Conservation (phyloP, 345 rosid genomes). For the Gossypioides kirkii region DNA sequence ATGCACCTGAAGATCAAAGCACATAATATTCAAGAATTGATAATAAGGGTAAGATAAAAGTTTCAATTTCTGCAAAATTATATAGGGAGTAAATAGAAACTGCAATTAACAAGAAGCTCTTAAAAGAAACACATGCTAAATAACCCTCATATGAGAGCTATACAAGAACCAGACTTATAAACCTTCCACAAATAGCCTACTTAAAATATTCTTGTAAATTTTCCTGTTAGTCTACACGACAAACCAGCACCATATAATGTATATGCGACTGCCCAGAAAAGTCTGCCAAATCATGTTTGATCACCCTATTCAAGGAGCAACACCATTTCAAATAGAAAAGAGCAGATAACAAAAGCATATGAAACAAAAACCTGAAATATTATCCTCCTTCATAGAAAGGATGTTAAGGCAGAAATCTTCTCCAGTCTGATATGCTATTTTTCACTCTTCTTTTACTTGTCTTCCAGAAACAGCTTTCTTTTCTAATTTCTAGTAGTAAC, state of each 20-base stretch:
- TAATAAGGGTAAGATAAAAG: not conserved
- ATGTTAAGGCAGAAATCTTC: not conserved
- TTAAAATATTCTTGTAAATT: conserved; percentile 5
- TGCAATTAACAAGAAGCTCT: not conserved
- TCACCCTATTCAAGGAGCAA: not conserved
- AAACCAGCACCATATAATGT: not conserved
- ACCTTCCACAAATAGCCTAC: not conserved
- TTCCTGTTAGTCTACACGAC: not conserved
- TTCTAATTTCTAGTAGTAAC: not conserved
- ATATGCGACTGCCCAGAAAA: not conserved
- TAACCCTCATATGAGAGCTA: not conserved
- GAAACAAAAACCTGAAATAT: not conserved
- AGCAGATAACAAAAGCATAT: not conserved
- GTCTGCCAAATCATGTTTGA: not conserved
- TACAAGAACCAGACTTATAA: not conserved
- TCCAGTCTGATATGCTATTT: not conserved
- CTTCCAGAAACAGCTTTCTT: not conserved
- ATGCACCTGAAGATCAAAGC: conserved; percentile 57
- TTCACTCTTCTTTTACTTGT: not conserved
- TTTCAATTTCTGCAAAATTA: not conserved
- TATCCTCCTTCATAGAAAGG: not conserved
- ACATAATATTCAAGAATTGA: not conserved
- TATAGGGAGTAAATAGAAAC: not conserved
- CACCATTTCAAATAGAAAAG: not conserved
- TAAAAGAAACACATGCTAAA: not conserved